Evolutionary conservation across 2,329 filamentous ascomycete species (phyloP).

Genomic region (Penicillium sp.): DNA sequence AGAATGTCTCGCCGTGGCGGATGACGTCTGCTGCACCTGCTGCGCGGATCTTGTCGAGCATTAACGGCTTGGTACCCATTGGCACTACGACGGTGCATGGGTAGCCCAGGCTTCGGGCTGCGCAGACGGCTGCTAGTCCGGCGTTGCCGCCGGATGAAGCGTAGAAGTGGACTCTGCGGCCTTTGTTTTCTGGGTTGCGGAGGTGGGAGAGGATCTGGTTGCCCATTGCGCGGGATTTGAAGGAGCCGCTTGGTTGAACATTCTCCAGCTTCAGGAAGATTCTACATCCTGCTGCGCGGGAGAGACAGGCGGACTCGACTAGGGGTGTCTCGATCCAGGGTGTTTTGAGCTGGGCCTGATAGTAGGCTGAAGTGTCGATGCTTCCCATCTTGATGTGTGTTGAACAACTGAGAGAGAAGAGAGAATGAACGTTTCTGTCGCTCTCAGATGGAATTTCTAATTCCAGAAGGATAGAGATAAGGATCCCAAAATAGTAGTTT

Average conservation of each 20-base stretch:
- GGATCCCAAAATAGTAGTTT: constrained; percentile 13
- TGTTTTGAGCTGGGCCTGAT: constrained; percentile 30
- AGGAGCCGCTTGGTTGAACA: constrained; percentile 77
- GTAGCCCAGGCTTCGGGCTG: constrained; percentile 60
- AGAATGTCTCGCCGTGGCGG: constrained; percentile 64
- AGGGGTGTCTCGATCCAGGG: constrained; percentile 72
- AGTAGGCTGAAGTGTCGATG: constrained; percentile 28
- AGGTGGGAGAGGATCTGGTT: constrained; percentile 60
- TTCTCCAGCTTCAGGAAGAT: constrained; percentile 84
- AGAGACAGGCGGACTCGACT: constrained; percentile 63
- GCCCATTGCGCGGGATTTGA: constrained; percentile 76
- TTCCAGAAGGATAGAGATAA: constrained; percentile 11
- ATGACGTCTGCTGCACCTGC: constrained; percentile 65
- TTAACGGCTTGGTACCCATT: constrained; percentile 59
- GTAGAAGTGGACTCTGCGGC: constrained; percentile 65
- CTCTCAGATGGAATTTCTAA: constrained; percentile 2
- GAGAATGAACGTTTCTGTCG: not conserved
- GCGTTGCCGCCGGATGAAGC: constrained; percentile 79
- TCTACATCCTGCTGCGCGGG: constrained; percentile 68
- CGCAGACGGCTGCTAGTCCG: constrained; percentile 73
- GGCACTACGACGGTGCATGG: constrained; percentile 75
- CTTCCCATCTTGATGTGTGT: constrained; percentile 34
- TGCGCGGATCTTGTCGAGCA: constrained; percentile 66
- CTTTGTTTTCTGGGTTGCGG: constrained; percentile 39
- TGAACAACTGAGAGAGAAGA: constrained; percentile 8